Evolutionary conservation across 1,284 basidiomycete genomes (phyloP).

Genomic region (Tetrapyrgos nigripes): DNA sequence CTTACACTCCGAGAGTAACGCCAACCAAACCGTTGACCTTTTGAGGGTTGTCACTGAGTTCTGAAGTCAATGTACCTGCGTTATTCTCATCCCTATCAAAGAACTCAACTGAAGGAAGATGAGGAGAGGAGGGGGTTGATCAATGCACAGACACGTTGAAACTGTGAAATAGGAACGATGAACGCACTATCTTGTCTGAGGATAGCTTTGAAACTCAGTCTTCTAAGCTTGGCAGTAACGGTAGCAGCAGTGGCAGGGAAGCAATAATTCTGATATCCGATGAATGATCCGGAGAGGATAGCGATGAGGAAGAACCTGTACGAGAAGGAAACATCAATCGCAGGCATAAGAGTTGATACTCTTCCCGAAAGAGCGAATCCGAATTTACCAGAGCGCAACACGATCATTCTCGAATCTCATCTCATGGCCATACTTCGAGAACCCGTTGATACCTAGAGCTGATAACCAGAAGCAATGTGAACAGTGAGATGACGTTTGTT

Average conservation of each 20-base stretch:
- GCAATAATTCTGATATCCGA: slow-evolving; percentile 71
- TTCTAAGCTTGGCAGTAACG: slow-evolving; percentile 73
- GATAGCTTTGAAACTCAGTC: slow-evolving; percentile 75
- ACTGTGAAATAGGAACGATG: no score
- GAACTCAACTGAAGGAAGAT: slow-evolving; percentile 75
- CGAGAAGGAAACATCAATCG: neutral
- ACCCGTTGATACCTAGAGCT: slow-evolving; percentile 70
- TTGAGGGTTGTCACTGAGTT: slow-evolving; percentile 89
- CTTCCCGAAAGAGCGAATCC: neutral
- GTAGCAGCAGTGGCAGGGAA: slow-evolving; percentile 73
- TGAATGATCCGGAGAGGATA: slow-evolving; percentile 67
- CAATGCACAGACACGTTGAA: no score
- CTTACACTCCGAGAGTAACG: slow-evolving; percentile 81
- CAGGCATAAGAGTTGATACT: no score
- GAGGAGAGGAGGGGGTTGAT: no score
- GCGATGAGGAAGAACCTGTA: slow-evolving; percentile 84
- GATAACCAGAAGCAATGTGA: slow-evolving; percentile 8
- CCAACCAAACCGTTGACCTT: slow-evolving; percentile 93
- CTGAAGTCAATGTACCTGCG: slow-evolving; percentile 84
- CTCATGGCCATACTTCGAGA: slow-evolving; percentile 52
- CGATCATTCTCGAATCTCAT: slow-evolving; percentile 66
- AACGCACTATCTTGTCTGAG: slow-evolving; percentile 82
- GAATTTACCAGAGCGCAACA: slow-evolving; percentile 67
- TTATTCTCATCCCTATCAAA: slow-evolving; percentile 88
- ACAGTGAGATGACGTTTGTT: neutral